phyloP scores from a whole-genome alignment of 2,329 filamentous ascomycete genomes.

The Penicillium digitatum region DNA sequence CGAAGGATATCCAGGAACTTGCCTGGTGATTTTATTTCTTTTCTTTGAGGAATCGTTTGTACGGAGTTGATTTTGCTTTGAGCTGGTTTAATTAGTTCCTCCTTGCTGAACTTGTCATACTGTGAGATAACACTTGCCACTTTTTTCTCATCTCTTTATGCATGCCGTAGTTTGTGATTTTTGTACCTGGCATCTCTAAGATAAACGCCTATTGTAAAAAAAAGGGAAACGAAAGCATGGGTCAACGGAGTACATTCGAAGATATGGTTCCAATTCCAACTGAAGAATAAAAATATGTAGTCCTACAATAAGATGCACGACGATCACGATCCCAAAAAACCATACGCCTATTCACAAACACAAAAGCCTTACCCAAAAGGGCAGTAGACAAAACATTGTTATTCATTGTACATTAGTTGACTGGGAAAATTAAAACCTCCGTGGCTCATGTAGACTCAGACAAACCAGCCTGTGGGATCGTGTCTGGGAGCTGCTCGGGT shows the following conservation, averaged over 20 bases:
- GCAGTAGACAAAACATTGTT: not conserved
- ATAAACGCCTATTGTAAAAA: not conserved
- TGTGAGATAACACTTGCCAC: not conserved
- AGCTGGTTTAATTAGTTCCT: not conserved
- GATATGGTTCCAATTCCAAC: not conserved
- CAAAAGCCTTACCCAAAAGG: not conserved
- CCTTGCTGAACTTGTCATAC: not conserved
- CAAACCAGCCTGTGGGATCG: not conserved
- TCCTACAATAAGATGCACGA: not conserved
- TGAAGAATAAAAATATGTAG: not conserved
- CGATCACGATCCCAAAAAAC: not conserved
- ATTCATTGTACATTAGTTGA: not conserved
- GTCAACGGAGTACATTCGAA: not conserved
- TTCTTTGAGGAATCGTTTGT: not conserved
- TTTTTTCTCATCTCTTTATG: not conserved
- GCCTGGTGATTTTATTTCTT: constrained; percentile 9
- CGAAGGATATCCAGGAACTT: constrained; percentile 56
- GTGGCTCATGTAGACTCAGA: not conserved
- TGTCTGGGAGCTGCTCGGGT: not conserved
- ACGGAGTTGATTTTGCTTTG: not conserved
- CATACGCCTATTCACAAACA: not conserved
- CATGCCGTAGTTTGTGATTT: not conserved
- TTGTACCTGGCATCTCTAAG: not conserved
- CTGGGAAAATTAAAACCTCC: not conserved
- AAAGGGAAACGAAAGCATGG: not conserved